Evolutionary conservation across 345 rosid species (phyloP).

Genomic region (Excoecaria agallocha): DNA sequence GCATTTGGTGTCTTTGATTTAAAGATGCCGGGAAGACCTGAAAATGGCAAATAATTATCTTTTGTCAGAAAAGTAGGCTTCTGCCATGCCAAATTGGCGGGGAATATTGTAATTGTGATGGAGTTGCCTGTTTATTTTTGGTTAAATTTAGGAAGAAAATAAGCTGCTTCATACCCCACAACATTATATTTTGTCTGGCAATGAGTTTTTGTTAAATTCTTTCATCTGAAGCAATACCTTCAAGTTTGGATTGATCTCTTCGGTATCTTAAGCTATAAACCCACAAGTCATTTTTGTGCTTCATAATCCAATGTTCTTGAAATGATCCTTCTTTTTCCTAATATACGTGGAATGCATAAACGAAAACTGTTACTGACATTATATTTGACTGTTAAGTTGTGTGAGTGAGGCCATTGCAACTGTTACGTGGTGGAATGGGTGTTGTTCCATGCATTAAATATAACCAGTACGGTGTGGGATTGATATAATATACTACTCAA

Average conservation of each 20-base stretch:
- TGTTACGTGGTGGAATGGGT: too few relatives aligned
- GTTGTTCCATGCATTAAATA: too few relatives aligned
- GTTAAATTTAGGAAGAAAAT: constrained; percentile 36
- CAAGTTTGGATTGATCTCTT: background rate
- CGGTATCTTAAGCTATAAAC: background rate
- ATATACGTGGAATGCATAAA: too few relatives aligned
- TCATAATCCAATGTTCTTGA: background rate
- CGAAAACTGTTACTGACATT: too few relatives aligned
- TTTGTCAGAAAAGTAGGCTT: constrained; percentile 26
- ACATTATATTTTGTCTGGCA: background rate
- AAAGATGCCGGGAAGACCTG: constrained; percentile 15
- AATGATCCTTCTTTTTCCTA: too few relatives aligned
- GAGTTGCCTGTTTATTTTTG: constrained; percentile 22
- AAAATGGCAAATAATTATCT: constrained; percentile 33
- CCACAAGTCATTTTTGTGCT: background rate
- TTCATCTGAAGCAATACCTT: constrained; percentile 11
- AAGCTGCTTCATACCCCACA: constrained; percentile 28
- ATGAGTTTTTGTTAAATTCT: constrained; percentile 23
- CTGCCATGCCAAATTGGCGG: constrained; percentile 27
- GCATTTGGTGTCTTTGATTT: constrained; percentile 7
- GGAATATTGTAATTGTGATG: constrained; percentile 26
- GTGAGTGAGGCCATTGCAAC: too few relatives aligned
- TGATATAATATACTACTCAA: too few relatives aligned
- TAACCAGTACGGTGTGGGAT: too few relatives aligned
- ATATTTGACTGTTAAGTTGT: too few relatives aligned